phyloP scores from a whole-genome alignment of 805 yeast species.

The Tetrapisispora nanseiensis region DNA sequence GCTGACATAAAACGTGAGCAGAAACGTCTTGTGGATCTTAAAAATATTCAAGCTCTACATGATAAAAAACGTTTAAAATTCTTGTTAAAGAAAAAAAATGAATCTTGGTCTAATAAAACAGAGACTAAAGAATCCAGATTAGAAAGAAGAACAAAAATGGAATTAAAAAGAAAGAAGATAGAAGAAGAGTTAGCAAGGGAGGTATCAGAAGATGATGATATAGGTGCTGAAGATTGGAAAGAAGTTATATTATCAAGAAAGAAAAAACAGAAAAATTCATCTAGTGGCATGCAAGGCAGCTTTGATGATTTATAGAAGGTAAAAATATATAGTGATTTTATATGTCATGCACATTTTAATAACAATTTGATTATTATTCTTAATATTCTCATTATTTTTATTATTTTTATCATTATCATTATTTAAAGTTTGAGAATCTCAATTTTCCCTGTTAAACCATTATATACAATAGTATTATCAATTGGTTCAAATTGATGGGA shows the following conservation, averaged over 20 bases:
- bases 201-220: constrained; percentile 30
- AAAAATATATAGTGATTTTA: not conserved
- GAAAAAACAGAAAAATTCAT: constrained; percentile 44
- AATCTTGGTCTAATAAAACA: constrained; percentile 72
- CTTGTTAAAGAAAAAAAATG: constrained; percentile 42
- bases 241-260: constrained; percentile 51
- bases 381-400: too few species aligned
- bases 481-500: constrained; percentile 78
- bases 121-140: constrained; percentile 52
- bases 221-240: constrained; percentile 75
- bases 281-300: constrained; percentile 39
- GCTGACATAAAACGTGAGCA: constrained; percentile 53
- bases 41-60: constrained; percentile 32
- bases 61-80: constrained; percentile 33
- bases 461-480: constrained; percentile 59
- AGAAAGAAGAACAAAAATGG: constrained; percentile 56
- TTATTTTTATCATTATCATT: too few species aligned
- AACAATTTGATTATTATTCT: too few species aligned
- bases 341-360: too few species aligned
- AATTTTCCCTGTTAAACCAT: constrained; percentile 53
- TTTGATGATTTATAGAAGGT: constrained; percentile 46
- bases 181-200: constrained; percentile 38
- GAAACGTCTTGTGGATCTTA: constrained; percentile 46
- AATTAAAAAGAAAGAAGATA: constrained; percentile 48
- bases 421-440: constrained; percentile 32